These are phyloP conservation scores for Ustilago loliicola DNA, from an alignment of 1,284 basidiomycete species.

Conservation along the genomic window DNA sequence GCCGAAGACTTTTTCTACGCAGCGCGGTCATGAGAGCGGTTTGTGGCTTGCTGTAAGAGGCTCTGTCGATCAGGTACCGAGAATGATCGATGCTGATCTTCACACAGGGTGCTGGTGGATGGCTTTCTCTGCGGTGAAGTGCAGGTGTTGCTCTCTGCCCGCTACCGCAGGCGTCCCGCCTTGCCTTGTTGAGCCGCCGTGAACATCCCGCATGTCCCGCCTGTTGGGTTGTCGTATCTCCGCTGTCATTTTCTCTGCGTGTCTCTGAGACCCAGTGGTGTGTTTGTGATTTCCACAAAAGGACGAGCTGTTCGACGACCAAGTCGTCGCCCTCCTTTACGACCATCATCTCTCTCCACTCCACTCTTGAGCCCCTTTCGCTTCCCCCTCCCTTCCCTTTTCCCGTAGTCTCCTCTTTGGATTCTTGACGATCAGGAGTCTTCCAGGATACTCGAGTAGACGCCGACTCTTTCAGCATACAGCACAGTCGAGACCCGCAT, in stretches of 20 bases:
- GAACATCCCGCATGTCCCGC: slow-evolving; percentile 2
- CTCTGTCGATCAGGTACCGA: slow-evolving; percentile 23
- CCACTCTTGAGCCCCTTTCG: slow-evolving; percentile 6
- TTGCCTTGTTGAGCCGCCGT: slow-evolving; percentile 17
- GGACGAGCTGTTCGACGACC: not conserved
- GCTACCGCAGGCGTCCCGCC: not conserved
- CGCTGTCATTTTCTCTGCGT: not conserved
- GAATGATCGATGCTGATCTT: not conserved
- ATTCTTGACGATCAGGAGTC: not conserved
- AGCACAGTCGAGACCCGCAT: too few relatives aligned
- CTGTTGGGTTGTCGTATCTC: slow-evolving; percentile 6
- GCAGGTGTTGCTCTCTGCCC: too few relatives aligned
- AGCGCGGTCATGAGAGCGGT: not conserved
- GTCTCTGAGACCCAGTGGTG: not conserved
- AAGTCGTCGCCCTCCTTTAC: not conserved
- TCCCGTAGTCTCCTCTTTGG: not conserved
- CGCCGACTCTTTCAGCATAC: not conserved
- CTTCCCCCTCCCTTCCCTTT: not conserved
- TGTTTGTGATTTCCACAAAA: not conserved
- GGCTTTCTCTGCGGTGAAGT: too few relatives aligned
- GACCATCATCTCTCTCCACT: slow-evolving; percentile 16
- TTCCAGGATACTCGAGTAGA: too few relatives aligned
- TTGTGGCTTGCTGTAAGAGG: slow-evolving; percentile 15
- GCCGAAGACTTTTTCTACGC: slow-evolving; percentile 13
- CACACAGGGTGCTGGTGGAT: not conserved